Conservation (phyloP, 441 rosid species). For the Flueggea neowawraea region DNA sequence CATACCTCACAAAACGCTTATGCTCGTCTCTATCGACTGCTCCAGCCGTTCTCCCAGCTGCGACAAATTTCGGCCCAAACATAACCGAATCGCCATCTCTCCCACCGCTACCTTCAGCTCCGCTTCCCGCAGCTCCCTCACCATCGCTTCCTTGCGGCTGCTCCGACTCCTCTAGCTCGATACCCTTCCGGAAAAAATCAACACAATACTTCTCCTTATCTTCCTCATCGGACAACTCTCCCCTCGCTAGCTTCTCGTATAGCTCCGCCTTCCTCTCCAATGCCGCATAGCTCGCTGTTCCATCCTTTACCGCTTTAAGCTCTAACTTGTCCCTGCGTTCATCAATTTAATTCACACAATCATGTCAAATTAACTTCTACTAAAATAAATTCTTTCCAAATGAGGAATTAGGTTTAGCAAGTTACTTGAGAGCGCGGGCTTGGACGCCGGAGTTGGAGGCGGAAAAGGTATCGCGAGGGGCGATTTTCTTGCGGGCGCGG, state of each 20-base stretch:
- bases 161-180: slow-evolving; percentile 39
- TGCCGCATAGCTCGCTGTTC: slow-evolving; percentile 79
- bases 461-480: slow-evolving; percentile 49
- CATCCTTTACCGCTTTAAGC: slow-evolving; percentile 78
- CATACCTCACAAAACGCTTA: slow-evolving; percentile 82
- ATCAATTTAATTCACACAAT: slow-evolving; percentile 4
- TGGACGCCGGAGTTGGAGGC: slow-evolving; percentile 81
- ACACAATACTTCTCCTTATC: slow-evolving; percentile 88
- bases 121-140: slow-evolving; percentile 21
- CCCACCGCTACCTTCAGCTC: slow-evolving; percentile 29
- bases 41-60: slow-evolving; percentile 61
- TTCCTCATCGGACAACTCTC: slow-evolving; percentile 90
- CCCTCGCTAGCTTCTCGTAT: slow-evolving; percentile 74
- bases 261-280: slow-evolving; percentile 85
- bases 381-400: not conserved
- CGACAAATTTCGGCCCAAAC: slow-evolving; percentile 45
- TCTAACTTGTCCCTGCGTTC: slow-evolving; percentile 80
- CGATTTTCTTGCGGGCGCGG: slow-evolving; percentile 68
- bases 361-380: too few species aligned
- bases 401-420: not conserved
- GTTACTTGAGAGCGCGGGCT: slow-evolving; percentile 67
- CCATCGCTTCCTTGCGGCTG: slow-evolving; percentile 18
- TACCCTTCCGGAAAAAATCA: slow-evolving; percentile 71
- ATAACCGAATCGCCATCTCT: slow-evolving; percentile 31
- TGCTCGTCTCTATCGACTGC: slow-evolving; percentile 59